Evolutionary conservation across 2,329 filamentous ascomycete species (phyloP), one percentile per base, ranked within the genome.

Genomic region (Sporothrix brasiliensis): DNA sequence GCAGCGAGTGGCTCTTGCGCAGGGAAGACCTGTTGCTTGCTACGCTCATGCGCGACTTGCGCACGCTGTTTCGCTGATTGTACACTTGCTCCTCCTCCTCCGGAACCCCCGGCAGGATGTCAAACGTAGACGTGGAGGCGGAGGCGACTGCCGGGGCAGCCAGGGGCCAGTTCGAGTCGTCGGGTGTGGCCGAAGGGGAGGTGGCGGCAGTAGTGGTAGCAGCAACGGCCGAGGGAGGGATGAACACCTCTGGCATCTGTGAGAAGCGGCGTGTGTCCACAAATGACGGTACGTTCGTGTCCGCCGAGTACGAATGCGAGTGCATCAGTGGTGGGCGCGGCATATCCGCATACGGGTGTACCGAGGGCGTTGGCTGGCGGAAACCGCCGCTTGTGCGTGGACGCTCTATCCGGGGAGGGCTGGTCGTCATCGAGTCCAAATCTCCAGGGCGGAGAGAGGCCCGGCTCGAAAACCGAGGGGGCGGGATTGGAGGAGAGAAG

Each of bases 1-100:
- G 87, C 2, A 86, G 85, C 0, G 87, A 89, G 58, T 86, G 79
- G 73, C 85, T 87, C 24, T 81, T 84, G 65, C 86, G 80, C 13
- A 88, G 81, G 0, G 85, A 87, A 3, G 85, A 84, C 53, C 78
- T 78, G 71, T 80, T 86, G 76, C 84, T 86, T 19, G 79, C 75
- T 24, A 84, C 73, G 76, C 83, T 87, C 54, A 79, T 77, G 30
- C 80, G 81, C 34, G 82, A 83, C 67, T 77, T 80, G 53, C 61
- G 73, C 13, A 71, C 34, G 47, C 71, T 73, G 70, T 77, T 80
- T 34, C 75, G 74, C 10, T 39, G 52, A 44, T 76, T 76, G 67
- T 76, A 78, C 60, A 78, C 77, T 70, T 82, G 81, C 73, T 89
- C 88, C 47, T 90, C 88, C 75, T 90, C 88, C 75, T 90, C 88